Conservation (phyloP, 2,329 filamentous ascomycete species). For the Apiospora aurea region DNA sequence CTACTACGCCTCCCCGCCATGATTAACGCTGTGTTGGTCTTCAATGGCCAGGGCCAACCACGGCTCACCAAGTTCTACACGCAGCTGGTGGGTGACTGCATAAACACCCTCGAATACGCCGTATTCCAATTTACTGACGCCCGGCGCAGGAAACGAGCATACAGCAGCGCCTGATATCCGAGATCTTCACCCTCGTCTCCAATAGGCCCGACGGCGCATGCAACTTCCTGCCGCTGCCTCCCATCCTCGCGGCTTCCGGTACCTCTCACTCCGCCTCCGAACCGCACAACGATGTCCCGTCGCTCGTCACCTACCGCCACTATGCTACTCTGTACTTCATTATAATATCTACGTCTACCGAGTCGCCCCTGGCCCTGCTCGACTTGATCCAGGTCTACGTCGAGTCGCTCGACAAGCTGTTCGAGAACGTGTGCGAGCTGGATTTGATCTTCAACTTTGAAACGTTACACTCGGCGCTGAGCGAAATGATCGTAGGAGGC, state of each 20-base stretch:
- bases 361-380: constrained; percentile 92
- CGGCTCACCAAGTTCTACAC: constrained; percentile 99
- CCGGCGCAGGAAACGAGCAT: constrained; percentile 85
- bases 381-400: constrained; percentile 99
- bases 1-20: constrained; percentile 61
- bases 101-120: background rate
- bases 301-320: constrained; percentile 95
- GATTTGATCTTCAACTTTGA: constrained; percentile 99
- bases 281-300: constrained; percentile 86
- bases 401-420: constrained; percentile 90
- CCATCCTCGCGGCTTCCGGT: constrained; percentile 68
- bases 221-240: constrained; percentile 89
- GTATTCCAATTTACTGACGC: background rate
- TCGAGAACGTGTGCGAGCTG: constrained; percentile 98
- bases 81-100: constrained; percentile 71
- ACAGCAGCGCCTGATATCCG: constrained; percentile 93
- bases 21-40: constrained; percentile 99
- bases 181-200: constrained; percentile 95
- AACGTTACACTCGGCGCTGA: constrained; percentile 87
- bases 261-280: constrained; percentile 70
- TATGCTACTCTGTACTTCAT: constrained; percentile 99
- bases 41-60: constrained; percentile 97
- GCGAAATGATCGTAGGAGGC: constrained; percentile 94
- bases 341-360: constrained; percentile 93
- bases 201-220: constrained; percentile 91